Evolutionary conservation across 1,284 basidiomycete genomes (phyloP), one percentile per base, ranked within the genome.

Genomic region (Moesziomyces parantarcticus): DNA sequence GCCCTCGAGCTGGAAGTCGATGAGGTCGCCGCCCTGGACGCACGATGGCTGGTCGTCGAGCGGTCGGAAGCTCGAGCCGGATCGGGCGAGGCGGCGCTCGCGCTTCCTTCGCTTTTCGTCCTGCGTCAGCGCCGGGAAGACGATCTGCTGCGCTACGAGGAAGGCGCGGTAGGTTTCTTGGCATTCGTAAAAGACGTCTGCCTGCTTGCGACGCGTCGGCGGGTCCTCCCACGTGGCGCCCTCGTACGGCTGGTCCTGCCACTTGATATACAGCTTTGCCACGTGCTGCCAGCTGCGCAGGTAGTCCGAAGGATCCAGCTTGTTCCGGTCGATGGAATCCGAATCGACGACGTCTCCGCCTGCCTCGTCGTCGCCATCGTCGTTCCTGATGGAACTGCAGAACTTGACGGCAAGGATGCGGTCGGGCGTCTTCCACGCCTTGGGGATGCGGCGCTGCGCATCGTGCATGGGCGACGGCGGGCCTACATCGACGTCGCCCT

Each of bases 171-270:
- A 89, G 6, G 92, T 92, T 1, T 76, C 83, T 65, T 88, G 84
- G 81, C 90, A 95, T 1, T 89, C 89, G 3, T 85, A 78, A 81
- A 91, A 92, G 16, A 84, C 78, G 14, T 87, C 87, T 9, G 84
- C 70, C 50, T 90, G 89, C 40, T 85, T 87, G 2, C 75, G 80
- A n/a, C 86, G 87, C 43, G 92, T 92, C 1, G 93, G 93, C 11
- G 92, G 90, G 84, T 95, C 58, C 36, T 78, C 94, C 92, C 92
- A 95, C 10, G 91, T 91, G n/a, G 93, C 89, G 85, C 94, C 90
- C 34, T 94, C 92, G 73, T 97, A 97, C 26, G 91, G 90, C 44
- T 96, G 86, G 74, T 95, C 93, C 39, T 90, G 87, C 93, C 94
- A 97, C 84, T 97, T 97, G 74, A 93, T 45, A 25, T 76, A 50